Base-by-base conservation (phyloP, 2,329 filamentous ascomycete genomes). In the Verticillium isaacii region DNA sequence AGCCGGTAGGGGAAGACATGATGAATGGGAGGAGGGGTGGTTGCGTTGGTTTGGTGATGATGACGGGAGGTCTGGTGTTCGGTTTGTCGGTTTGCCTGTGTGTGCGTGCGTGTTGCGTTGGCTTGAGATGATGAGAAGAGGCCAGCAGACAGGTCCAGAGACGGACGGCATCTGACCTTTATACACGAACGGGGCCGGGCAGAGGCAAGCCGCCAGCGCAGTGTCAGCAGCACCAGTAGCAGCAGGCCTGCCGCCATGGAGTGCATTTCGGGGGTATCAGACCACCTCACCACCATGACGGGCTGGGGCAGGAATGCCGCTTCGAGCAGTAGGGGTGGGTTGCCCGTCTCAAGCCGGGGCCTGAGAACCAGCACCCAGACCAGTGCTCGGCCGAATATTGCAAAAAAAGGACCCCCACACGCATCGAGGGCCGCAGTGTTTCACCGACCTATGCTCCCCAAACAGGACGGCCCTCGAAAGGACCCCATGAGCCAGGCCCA, bases 1-100 rank as follows among this genome's bases (percentile, higher is more conserved):
- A 37, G 15, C 34, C 23, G 19, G 36, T 23, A 8, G 54, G 54
- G 29, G 61, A 58, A 61, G 62, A 66, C 62, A 66, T 56, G 8
- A 7, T 50, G 41, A 8, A 19, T 50, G 41, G 34, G 2, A 25
- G 25, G 34, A 23, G 34, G 34, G 34, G 5, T 36, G 34, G 34
- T 11, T 11, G 14, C 9, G 14, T 36, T 9, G 34, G 34, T 9
- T 36, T 4, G 34, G 14, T 36, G 34, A 7, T 36, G 34, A 14
- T 36, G 34, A 50, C 12, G 41, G 19, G 7, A 5, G 41, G 8
- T 6, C 6, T 29, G 29, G 29, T 29, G 29, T 29, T 29, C 29
- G 29, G 29, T 29, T 3, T 29, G 29, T 29, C 1, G 4, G 29
- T 29, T 29, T 1, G 29, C 5, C 5, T 29, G 29, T 29, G 29